Evolutionary conservation across 768 basidiomycete genomes (phyloP), one percentile per base, ranked within the genome.

Genomic region (Kwoniella sp.): DNA sequence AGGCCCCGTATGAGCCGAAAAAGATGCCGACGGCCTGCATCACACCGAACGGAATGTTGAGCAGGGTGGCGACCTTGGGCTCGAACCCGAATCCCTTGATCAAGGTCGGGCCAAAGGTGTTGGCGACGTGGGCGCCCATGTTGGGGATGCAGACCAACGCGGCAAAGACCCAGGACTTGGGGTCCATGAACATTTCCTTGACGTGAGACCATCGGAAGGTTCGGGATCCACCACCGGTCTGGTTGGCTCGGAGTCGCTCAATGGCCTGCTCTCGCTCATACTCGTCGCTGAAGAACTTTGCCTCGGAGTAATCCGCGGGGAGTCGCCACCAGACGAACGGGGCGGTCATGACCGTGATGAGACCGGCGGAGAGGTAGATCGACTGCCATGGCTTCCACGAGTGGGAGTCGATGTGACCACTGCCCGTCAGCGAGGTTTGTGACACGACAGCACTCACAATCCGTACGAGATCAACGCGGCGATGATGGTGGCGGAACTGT

Each of bases 1-100:
- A 44, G 6, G 77, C 78, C 4, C 74, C 36, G 46, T 76, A 75
- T 46, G 74, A 61, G 46, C 76, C 62, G 59, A 78, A 79, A 27
- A 70, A 40, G 50, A 74, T 74, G 49, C 44, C 46, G 22, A 57
- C n/a, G 39, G 62, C 50, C 62, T 79, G 78, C 22, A 80, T 61
- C 10, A 70, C 69, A 17, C 72, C 66, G 62, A 79, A 80, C 2
- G 79, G 79, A 46, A 80, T 78, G 56, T 79, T 79, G 69, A 81
- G 77, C 19, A 80, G 67, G 28, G 80, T 76, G 23, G 78, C 38
- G 49, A 56, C 50, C 28, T 56, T 58, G 46, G 12, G 78, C 78
- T 58, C 53, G 39, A 55, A 58, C 9, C 57, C 61, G 32, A 62
- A 55, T 20, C 62, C 53, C n/a, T 47, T 26, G 45, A 64, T 47